These are phyloP conservation scores for Mariannaea sp. DNA, from an alignment of 2,329 filamentous ascomycete genomes.

Conservation along the genomic window DNA sequence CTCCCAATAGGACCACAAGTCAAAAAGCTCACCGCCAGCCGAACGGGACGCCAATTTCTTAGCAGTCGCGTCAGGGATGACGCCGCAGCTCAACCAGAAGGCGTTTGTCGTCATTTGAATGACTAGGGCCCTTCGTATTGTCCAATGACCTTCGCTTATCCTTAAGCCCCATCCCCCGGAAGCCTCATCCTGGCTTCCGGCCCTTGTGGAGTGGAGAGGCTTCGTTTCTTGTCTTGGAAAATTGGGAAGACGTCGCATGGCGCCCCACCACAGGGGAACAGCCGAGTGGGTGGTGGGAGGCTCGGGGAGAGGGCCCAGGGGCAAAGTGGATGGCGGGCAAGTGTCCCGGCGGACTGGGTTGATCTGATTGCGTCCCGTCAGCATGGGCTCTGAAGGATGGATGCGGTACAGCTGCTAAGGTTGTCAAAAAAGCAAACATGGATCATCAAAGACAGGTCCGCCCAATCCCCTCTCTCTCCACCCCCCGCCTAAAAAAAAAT, in stretches of 20 bases:
- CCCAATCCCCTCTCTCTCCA: too few species aligned
- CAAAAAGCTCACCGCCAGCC: constrained; percentile 23
- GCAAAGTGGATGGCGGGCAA: constrained; percentile 37
- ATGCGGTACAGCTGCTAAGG: constrained; percentile 20
- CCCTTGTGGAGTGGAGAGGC: constrained; percentile 26
- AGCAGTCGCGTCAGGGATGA: constrained; percentile 34
- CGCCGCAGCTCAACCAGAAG: constrained; percentile 19
- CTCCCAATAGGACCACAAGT: constrained; percentile 21
- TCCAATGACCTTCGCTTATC: constrained; percentile 27
- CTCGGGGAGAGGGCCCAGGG: constrained; percentile 32
- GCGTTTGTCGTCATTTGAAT: constrained; percentile 35
- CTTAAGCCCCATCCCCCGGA: constrained; percentile 29
- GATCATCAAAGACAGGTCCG: neutral
- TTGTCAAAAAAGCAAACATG: constrained; percentile 16
- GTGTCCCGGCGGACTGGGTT: constrained; percentile 40
- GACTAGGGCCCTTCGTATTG: constrained; percentile 24
- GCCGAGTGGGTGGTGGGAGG: constrained; percentile 33
- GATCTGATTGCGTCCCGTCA: constrained; percentile 38
- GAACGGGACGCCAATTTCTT: constrained; percentile 12
- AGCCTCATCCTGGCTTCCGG: constrained; percentile 36
- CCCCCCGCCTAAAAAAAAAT: constrained; percentile 2
- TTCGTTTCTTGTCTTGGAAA: constrained; percentile 32
- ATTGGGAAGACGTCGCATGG: constrained; percentile 35
- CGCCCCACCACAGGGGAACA: constrained; percentile 38
- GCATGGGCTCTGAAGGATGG: constrained; percentile 33